Percentiles rank a stretch among this genome's conserved stretches.
These are phyloP conservation scores for Calocybe indica DNA, from an alignment of 768 basidiomycete species.

Conservation along the genomic window DNA sequence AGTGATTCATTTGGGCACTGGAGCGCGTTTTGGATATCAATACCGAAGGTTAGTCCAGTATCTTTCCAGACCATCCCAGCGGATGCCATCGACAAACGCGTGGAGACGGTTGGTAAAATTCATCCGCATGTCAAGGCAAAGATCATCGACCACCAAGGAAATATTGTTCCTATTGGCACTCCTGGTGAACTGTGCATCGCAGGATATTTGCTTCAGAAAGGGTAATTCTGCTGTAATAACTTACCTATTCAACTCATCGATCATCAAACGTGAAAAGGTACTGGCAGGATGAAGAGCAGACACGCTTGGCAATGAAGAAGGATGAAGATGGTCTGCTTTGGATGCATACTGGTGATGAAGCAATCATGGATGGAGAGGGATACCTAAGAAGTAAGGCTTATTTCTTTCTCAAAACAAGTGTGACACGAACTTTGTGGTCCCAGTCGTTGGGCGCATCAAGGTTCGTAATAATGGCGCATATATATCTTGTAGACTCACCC, in stretches of 20 bases:
- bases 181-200: conserved; percentile 72
- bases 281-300: conserved; percentile 72
- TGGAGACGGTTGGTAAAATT: conserved; percentile 76
- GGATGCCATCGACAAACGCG: conserved; percentile 67
- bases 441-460: conserved; percentile 79
- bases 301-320: conserved; percentile 47
- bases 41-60: conserved; percentile 50
- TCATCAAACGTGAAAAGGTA: conserved; percentile 39
- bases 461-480: conserved; percentile 23
- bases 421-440: neutral
- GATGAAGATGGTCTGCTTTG: conserved; percentile 55
- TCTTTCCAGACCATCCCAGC: conserved; percentile 73
- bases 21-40: neutral
- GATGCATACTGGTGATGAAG: conserved; percentile 86
- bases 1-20: neutral
- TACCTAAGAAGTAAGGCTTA: conserved; percentile 58
- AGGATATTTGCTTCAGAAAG: conserved; percentile 78
- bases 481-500: neutral
- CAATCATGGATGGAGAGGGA: conserved; percentile 75
- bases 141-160: conserved; percentile 51
- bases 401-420: neutral
- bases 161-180: conserved; percentile 62
- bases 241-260: neutral
- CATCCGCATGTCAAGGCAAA: conserved; percentile 78
- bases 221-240: conserved; percentile 32